A percentile compares a stretch with the other conserved stretches of the same genome.
Evolutionary conservation across 768 basidiomycete genomes (phyloP).

Genomic region (Lactifluus volemus): DNA sequence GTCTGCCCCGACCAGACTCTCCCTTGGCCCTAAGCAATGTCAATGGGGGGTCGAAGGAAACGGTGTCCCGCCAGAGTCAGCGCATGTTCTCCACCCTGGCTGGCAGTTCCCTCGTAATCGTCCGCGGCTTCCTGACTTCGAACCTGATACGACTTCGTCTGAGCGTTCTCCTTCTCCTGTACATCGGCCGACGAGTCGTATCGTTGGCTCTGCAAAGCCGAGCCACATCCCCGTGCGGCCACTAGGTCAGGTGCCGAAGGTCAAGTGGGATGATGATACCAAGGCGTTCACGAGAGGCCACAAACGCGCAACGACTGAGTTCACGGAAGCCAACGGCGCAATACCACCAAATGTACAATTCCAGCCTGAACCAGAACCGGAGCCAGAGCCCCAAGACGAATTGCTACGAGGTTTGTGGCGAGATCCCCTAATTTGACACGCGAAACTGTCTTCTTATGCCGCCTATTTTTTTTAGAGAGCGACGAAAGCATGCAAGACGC

Average conservation of each 20-base stretch:
- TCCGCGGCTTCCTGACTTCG: constrained; percentile 32
- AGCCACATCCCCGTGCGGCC: constrained; percentile 42
- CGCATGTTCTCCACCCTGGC: constrained; percentile 25
- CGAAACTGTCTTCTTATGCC: constrained; percentile 15
- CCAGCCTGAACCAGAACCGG: constrained; percentile 2
- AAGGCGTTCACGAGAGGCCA: constrained; percentile 23
- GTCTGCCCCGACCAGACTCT: constrained; percentile 4
- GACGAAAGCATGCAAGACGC: constrained; percentile 27
- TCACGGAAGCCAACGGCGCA: constrained; percentile 22
- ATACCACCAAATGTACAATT: constrained; percentile 22
- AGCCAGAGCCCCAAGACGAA: background rate
- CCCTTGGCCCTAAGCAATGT: background rate
- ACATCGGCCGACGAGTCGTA: constrained; percentile 22
- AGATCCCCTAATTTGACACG: constrained; percentile 18
- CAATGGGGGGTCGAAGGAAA: constrained; percentile 9
- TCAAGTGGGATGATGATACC: constrained; percentile 12
- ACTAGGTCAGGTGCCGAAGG: constrained; percentile 27
- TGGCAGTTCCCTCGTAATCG: constrained; percentile 33
- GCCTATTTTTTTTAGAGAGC: constrained; percentile 26
- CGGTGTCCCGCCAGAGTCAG: constrained; percentile 13
- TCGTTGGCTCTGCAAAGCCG: constrained; percentile 21
- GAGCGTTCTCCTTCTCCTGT: constrained; percentile 20
- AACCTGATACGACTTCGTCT: constrained; percentile 28
- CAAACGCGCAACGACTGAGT: constrained; percentile 25
- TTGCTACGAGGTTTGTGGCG: constrained; percentile 7